phyloP scores from a whole-genome alignment of 257 asterid genomes.

The Solanum tacnaense region DNA sequence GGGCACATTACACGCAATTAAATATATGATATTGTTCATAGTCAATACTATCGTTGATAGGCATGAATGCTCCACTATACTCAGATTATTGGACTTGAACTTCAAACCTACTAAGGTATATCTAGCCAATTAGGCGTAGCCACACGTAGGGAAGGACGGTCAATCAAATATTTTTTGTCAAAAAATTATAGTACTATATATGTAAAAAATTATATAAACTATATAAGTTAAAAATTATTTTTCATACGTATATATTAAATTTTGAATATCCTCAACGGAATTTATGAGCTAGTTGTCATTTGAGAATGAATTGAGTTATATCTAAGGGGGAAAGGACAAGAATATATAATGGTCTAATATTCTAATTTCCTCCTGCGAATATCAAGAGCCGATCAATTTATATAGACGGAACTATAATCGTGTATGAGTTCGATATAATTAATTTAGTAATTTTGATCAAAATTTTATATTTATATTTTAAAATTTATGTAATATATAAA shows the following conservation, averaged over 20 bases:
- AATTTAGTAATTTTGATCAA: not conserved
- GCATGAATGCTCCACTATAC: not conserved
- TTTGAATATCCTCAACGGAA: too few species aligned
- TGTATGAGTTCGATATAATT: not conserved
- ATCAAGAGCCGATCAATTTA: not conserved
- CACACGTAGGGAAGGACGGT: too few species aligned
- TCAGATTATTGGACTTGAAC: not conserved
- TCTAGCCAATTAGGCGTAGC: not conserved
- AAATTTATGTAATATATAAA: not conserved
- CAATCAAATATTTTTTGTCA: too few species aligned
- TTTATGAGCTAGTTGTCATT: too few species aligned
- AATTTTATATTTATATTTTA: not conserved
- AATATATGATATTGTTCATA: not conserved
- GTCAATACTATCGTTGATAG: not conserved
- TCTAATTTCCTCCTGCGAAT: not conserved
- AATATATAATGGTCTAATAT: too few species aligned
- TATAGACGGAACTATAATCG: not conserved
- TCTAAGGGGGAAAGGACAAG: too few species aligned
- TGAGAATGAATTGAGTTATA: too few species aligned
- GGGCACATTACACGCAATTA: not conserved
- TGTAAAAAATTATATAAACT: too few species aligned
- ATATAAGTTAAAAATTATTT: too few species aligned
- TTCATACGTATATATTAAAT: too few species aligned
- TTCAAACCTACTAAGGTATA: not conserved
- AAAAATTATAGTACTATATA: too few species aligned